phyloP scores from a whole-genome alignment of 2,329 filamentous ascomycete species.

The Fusarium odoratissimum region DNA sequence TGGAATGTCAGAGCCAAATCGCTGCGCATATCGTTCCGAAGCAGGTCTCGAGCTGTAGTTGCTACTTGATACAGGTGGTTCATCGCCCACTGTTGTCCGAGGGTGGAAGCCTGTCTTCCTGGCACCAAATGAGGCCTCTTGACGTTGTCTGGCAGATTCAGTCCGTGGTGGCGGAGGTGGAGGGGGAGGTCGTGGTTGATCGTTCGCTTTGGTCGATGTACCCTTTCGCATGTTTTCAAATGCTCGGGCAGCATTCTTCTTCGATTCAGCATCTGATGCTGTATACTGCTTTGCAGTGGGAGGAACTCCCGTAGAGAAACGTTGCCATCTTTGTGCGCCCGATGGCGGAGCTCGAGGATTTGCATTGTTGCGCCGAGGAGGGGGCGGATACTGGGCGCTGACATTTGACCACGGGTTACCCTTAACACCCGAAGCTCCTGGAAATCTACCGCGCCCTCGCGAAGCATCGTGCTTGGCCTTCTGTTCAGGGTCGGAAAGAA shows the following conservation, averaged over 20 bases:
- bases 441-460: slow-evolving; percentile 55
- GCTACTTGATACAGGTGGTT: slow-evolving; percentile 62
- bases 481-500: slow-evolving; percentile 65
- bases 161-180: slow-evolving; percentile 60
- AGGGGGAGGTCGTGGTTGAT: slow-evolving; percentile 46
- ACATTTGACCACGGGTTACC: slow-evolving; percentile 69
- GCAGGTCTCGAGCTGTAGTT: slow-evolving; percentile 60
- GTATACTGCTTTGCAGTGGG: slow-evolving; percentile 56
- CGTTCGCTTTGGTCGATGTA: slow-evolving; percentile 44
- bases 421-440: slow-evolving; percentile 64
- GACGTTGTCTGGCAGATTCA: slow-evolving; percentile 64
- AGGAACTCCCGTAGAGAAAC: slow-evolving; percentile 56
- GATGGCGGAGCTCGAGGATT: slow-evolving; percentile 40
- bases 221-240: slow-evolving; percentile 59
- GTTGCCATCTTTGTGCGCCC: slow-evolving; percentile 60
- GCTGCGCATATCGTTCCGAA: slow-evolving; percentile 40
- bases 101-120: slow-evolving; percentile 63
- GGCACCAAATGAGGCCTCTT: slow-evolving; percentile 66
- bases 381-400: slow-evolving; percentile 61
- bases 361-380: slow-evolving; percentile 55
- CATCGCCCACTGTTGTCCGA: slow-evolving; percentile 63
- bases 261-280: slow-evolving; percentile 51
- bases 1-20: slow-evolving; percentile 18
- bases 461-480: slow-evolving; percentile 66
- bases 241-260: slow-evolving; percentile 55